Conservation (phyloP, 2,329 filamentous ascomycete genomes). For the Neofusicoccum cordaticola region DNA sequence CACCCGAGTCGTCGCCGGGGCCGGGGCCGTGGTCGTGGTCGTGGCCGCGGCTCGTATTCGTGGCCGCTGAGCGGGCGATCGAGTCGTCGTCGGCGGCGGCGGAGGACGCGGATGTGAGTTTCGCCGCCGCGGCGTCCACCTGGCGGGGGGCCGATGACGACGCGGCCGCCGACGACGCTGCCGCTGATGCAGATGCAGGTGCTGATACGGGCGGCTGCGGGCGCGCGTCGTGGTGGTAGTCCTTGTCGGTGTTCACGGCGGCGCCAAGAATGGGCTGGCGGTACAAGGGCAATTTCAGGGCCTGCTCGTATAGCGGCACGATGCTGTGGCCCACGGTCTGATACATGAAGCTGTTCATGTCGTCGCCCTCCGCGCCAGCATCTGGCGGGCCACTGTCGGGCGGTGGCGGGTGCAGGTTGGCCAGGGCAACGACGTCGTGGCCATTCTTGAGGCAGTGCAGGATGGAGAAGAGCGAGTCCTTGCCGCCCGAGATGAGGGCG, state of each 20-base stretch:
- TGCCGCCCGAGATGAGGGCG: conserved; percentile 90
- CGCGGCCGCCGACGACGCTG: too few species aligned
- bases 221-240: conserved; percentile 53
- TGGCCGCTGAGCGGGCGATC: too few species aligned
- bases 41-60: not conserved
- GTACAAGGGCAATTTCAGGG: conserved; percentile 79
- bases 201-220: not conserved
- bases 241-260: conserved; percentile 67
- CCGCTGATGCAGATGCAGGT: too few species aligned
- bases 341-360: conserved; percentile 99
- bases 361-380: conserved; percentile 50
- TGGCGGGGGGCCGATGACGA: too few species aligned
- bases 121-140: conserved; percentile 13
- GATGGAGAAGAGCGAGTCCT: conserved; percentile 92
- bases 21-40: conserved; percentile 57
- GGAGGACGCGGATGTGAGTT: conserved; percentile 12
- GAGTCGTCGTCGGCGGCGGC: not conserved
- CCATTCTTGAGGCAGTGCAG: conserved; percentile 86
- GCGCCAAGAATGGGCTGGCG: conserved; percentile 71
- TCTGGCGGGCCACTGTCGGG: conserved; percentile 19
- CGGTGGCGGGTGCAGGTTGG: conserved; percentile 72
- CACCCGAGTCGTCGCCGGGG: too few species aligned
- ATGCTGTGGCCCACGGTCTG: conserved; percentile 91
- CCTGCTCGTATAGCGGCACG: conserved; percentile 78
- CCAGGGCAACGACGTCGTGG: conserved; percentile 80